phyloP scores from a whole-genome alignment of 2,329 filamentous ascomycete genomes.

The Cladophialophora exuberans region DNA sequence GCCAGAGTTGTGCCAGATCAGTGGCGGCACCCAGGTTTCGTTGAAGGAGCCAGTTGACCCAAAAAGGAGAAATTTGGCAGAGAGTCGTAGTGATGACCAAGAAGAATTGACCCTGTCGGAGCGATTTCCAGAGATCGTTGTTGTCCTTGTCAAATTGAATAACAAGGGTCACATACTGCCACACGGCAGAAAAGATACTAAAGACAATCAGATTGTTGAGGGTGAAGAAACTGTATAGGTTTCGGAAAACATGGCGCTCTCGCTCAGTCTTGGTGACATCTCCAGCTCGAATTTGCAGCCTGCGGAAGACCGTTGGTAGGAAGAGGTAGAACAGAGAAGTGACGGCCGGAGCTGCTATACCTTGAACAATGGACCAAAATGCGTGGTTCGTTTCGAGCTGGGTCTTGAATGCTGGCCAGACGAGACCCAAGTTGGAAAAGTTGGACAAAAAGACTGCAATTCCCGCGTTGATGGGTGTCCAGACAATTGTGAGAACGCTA shows the following conservation, averaged over 20 bases:
- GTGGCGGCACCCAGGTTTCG: conserved; percentile 91
- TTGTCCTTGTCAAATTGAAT: conserved; percentile 61
- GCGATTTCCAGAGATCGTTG: conserved; percentile 68
- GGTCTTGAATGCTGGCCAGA: conserved; percentile 76
- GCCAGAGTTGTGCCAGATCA: conserved; percentile 87
- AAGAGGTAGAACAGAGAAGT: conserved; percentile 86
- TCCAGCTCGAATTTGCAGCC: conserved; percentile 78
- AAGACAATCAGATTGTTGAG: conserved; percentile 97
- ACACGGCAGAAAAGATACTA: conserved; percentile 84
- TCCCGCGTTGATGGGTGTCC: conserved; percentile 89
- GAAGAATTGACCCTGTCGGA: conserved; percentile 67
- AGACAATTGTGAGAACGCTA: conserved; percentile 75
- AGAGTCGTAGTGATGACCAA: conserved; percentile 70
- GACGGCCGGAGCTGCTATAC: conserved; percentile 84
- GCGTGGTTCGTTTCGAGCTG: conserved; percentile 65
- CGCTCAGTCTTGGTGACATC: conserved; percentile 90
- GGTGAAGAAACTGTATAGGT: conserved; percentile 93
- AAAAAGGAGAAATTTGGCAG: conserved; percentile 83
- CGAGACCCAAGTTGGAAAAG: conserved; percentile 73
- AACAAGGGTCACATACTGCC: conserved; percentile 71
- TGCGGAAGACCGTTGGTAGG: conserved; percentile 88
- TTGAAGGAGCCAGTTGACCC: conserved; percentile 92
- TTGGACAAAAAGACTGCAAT: conserved; percentile 94
- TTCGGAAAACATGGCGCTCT: conserved; percentile 86
- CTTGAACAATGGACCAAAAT: conserved; percentile 86